These are phyloP conservation scores for Ogataea naganishii DNA, from an alignment of 805 yeast species.

Conservation along the genomic window DNA sequence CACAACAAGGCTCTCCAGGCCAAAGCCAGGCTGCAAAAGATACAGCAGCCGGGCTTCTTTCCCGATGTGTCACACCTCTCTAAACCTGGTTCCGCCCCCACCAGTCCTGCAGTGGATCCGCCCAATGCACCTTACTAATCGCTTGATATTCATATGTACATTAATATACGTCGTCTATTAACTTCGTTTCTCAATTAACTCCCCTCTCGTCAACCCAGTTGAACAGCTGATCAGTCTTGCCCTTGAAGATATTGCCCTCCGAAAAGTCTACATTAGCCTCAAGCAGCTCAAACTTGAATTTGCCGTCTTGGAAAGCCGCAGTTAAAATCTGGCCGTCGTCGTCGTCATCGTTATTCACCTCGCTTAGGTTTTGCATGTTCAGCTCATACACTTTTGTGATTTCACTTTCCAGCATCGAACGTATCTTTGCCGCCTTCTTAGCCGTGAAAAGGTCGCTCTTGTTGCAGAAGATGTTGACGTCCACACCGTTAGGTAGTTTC, in stretches of 20 bases:
- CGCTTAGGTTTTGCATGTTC: conserved; percentile 33
- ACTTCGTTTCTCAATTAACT: conserved; percentile 32
- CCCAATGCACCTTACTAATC: too few species aligned
- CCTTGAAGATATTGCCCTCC: conserved; percentile 59
- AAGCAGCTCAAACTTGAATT: conserved; percentile 56
- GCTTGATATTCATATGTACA: too few species aligned
- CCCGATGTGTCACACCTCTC: conserved; percentile 25
- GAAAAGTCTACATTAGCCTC: conserved; percentile 67
- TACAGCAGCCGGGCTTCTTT: conserved; percentile 29
- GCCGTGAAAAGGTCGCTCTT: conserved; percentile 82
- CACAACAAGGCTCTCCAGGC: conserved; percentile 25
- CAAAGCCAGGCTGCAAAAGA: conserved; percentile 22
- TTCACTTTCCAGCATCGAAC: conserved; percentile 51
- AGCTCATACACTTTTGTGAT: conserved; percentile 46
- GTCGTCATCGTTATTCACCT: conserved; percentile 36
- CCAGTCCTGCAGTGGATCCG: too few species aligned
- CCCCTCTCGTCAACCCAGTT: conserved; percentile 75
- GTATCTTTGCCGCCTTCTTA: conserved; percentile 57
- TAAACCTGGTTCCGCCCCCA: too few species aligned
- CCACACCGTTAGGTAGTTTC: conserved; percentile 54
- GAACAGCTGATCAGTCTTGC: conserved; percentile 50
- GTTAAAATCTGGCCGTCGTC: conserved; percentile 30
- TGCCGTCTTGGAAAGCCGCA: conserved; percentile 31
- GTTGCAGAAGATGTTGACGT: conserved; percentile 72
- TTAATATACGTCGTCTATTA: too few species aligned